phyloP scores from a whole-genome alignment of 257 asterid species.

The Nicotiana knightiana region DNA sequence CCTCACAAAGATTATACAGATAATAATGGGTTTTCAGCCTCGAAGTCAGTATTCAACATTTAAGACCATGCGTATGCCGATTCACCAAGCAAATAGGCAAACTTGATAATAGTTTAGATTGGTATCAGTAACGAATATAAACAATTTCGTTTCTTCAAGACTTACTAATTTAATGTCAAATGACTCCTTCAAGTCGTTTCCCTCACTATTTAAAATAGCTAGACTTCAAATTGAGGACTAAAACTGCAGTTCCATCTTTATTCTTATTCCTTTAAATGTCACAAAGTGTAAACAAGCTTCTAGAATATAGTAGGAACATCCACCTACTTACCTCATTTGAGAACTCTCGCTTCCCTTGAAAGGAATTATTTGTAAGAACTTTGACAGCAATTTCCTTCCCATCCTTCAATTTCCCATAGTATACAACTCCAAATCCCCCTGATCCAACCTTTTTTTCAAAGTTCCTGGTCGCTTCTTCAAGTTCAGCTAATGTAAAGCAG shows the following conservation, averaged over 20 bases:
- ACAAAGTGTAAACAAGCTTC: background rate
- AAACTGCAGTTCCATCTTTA: background rate
- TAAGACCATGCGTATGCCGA: background rate
- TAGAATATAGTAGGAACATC: background rate
- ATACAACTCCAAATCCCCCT: constrained; percentile 94
- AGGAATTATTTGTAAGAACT: constrained; percentile 74
- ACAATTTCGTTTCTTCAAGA: background rate
- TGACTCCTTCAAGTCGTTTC: background rate
- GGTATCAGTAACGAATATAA: background rate
- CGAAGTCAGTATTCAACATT: background rate
- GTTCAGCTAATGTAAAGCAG: constrained; percentile 70
- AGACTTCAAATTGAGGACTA: background rate
- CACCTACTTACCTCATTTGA: constrained; percentile 66
- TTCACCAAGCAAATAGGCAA: background rate
- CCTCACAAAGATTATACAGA: background rate
- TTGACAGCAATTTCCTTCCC: constrained; percentile 95
- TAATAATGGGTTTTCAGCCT: background rate
- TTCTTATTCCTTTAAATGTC: background rate
- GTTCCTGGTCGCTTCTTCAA: constrained; percentile 72
- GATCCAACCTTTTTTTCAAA: constrained; percentile 81
- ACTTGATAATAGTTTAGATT: background rate
- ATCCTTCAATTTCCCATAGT: constrained; percentile 73
- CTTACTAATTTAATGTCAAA: background rate
- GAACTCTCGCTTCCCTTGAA: constrained; percentile 92
- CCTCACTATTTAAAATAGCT: background rate